Percentiles rank a stretch among this genome's conserved stretches.
These are phyloP conservation scores for Cyberlindnera petersonii DNA, from an alignment of 805 yeast species.

Conservation along the genomic window DNA sequence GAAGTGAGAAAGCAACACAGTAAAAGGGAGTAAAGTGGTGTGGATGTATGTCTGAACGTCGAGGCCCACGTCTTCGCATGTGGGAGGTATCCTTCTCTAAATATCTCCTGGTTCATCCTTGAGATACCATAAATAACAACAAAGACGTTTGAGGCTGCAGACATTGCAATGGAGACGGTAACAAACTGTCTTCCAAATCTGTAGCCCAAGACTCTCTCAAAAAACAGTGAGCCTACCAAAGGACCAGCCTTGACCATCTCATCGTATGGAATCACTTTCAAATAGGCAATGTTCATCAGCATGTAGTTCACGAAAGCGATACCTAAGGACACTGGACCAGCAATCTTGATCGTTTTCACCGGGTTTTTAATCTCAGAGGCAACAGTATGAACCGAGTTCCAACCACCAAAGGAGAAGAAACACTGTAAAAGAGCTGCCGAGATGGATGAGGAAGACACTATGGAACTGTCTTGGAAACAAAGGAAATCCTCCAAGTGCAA, in stretches of 20 bases:
- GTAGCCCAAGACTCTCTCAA: slow-evolving; percentile 52
- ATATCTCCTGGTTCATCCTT: slow-evolving; percentile 61
- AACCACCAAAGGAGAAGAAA: slow-evolving; percentile 57
- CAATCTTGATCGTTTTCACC: slow-evolving; percentile 49
- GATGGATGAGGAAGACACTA: slow-evolving; percentile 41
- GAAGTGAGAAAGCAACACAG: slow-evolving; percentile 32
- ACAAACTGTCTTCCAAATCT: slow-evolving; percentile 50
- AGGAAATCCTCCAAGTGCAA: slow-evolving; percentile 28
- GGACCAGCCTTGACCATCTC: slow-evolving; percentile 55
- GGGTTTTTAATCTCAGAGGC: slow-evolving; percentile 62
- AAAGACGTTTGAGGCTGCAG: slow-evolving; percentile 59
- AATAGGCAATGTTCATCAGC: slow-evolving; percentile 52
- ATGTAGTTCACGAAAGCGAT: slow-evolving; percentile 46
- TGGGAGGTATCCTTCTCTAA: slow-evolving; percentile 61
- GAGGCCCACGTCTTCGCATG: slow-evolving; percentile 48
- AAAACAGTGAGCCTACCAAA: slow-evolving; percentile 54
- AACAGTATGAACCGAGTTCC: slow-evolving; percentile 59
- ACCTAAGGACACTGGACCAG: slow-evolving; percentile 53
- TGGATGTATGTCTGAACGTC: slow-evolving; percentile 47
- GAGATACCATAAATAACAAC: slow-evolving; percentile 58
- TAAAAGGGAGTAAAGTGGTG: slow-evolving; percentile 50
- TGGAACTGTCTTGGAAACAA: slow-evolving; percentile 28
- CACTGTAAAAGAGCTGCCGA: slow-evolving; percentile 56
- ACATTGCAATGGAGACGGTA: slow-evolving; percentile 54
- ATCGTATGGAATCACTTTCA: slow-evolving; percentile 49